A percentile compares a stretch with the other conserved stretches of the same genome.
Evolutionary conservation across 805 yeast species (phyloP).

Genomic region (Phaffomyces thermotolerans): DNA sequence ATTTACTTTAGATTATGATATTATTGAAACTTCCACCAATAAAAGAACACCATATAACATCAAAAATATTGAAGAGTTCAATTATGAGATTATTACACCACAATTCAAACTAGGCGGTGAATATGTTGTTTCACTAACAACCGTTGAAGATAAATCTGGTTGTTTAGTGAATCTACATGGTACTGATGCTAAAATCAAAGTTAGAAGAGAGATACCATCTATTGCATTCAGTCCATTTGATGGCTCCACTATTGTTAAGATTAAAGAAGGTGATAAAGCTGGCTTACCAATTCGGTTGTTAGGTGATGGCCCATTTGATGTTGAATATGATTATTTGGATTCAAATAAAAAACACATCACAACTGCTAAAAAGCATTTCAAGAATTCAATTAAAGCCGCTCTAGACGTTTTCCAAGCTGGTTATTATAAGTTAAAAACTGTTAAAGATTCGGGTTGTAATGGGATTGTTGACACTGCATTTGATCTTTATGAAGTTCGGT

Average conservation of each 20-base stretch:
- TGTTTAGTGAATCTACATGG: conserved; percentile 69
- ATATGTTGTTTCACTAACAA: conserved; percentile 54
- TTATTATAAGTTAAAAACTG: conserved; percentile 34
- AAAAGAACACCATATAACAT: conserved; percentile 37
- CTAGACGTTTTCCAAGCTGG: conserved; percentile 40
- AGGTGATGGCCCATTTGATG: conserved; percentile 50
- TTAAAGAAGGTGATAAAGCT: conserved; percentile 56
- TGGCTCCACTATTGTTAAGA: conserved; percentile 30
- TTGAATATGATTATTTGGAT: conserved; percentile 29
- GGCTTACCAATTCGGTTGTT: conserved; percentile 51
- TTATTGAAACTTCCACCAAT: conserved; percentile 49
- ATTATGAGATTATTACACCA: conserved; percentile 45
- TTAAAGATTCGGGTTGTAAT: conserved; percentile 45
- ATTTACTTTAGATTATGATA: conserved; percentile 59
- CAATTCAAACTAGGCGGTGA: conserved; percentile 59
- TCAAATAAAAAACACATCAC: conserved; percentile 23
- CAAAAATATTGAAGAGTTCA: conserved; percentile 31
- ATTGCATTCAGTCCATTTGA: conserved; percentile 37
- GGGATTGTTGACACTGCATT: conserved; percentile 35
- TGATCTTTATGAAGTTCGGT: conserved; percentile 32
- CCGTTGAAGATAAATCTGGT: conserved; percentile 66
- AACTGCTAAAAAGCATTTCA: conserved; percentile 13
- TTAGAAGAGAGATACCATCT: conserved; percentile 63
- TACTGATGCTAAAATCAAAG: conserved; percentile 57
- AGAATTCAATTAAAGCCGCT: conserved; percentile 24